A percentile compares a stretch with the other conserved stretches of the same genome.
phyloP scores from a whole-genome alignment of 306 rosid genomes.

The Begonia peltatifolia region DNA sequence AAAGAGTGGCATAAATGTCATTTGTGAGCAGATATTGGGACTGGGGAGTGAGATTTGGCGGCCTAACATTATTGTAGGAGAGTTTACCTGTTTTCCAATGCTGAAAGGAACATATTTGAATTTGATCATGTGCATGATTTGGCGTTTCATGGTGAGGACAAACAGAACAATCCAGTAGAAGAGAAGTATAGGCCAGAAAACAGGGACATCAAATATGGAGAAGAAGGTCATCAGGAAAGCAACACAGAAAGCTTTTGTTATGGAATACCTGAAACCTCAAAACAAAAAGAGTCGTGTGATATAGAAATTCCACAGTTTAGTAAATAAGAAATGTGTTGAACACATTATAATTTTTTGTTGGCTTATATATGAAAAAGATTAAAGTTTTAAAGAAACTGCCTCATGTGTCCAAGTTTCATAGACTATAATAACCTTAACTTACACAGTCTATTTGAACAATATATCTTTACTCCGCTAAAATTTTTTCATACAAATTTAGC shows the following conservation, averaged over 20 bases:
- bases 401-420: too few relatives aligned
- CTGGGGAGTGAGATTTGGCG: not conserved
- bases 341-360: too few relatives aligned
- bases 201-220: slow-evolving; percentile 48
- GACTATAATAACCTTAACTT: too few relatives aligned
- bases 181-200: slow-evolving; percentile 62
- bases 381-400: too few relatives aligned
- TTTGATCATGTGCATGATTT: slow-evolving; percentile 57
- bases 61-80: not conserved
- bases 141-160: slow-evolving; percentile 67
- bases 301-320: not conserved
- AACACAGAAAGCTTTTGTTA: slow-evolving; percentile 48
- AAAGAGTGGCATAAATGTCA: not conserved
- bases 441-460: too few relatives aligned
- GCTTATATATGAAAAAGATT: too few relatives aligned
- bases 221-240: slow-evolving; percentile 56
- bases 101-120: slow-evolving; percentile 52
- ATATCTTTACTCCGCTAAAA: too few relatives aligned
- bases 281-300: not conserved
- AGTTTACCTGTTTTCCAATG: slow-evolving; percentile 46
- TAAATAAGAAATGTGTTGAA: too few relatives aligned
- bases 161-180: slow-evolving; percentile 52
- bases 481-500: too few relatives aligned
- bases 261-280: slow-evolving; percentile 41
- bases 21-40: not conserved